Evolutionary conservation across 352 stramenopile species (phyloP), one percentile per base, ranked within the genome.

Genomic region (Phytophthora macrochlamydospora): DNA sequence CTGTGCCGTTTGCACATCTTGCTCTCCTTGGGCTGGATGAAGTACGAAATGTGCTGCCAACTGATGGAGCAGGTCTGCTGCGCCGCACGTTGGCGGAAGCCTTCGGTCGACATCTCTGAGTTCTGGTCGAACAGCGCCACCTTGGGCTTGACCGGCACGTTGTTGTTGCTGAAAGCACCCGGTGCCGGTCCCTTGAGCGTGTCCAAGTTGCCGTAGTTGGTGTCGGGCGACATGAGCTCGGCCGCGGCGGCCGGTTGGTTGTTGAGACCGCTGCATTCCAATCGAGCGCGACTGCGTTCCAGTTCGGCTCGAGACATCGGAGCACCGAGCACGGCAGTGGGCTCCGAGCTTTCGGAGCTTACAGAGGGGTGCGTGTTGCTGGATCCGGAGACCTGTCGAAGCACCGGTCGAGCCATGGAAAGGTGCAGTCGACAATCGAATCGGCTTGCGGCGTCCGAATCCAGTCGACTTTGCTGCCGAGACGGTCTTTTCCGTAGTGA

Each of bases 31-130:
- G 70, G 66, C n/a, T 80, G 62, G 12, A 90, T 78, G 12, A 76
- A 78, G 65, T 79, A 90, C 50, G 76, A 81, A 51, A 91, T 70
- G 69, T 89, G 85, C 66, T 81, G 69, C 83, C 83, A 91, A 73
- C 80, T 90, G 52, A 91, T 76, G 14, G 69, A 76, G 52, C 83
- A 91, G 51, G 73, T 73, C 32, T 82, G 74, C 9, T 72, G 29
- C 4, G 65, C 70, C n/a, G 70, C 66, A 4, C 70, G 65, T 40
- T 74, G 65, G 6, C 57, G 66, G 50, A 72, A 69, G 1, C 70
- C 70, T 31, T 74, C 60, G 48, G 70, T 75, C 30, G 70, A 78
- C 2, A 78, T 24, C 51, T 78, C 65, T 24, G 65, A 78, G 28
- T 65, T 63, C 12, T 58, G 50, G 43, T 72, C 70, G 50, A 78